phyloP scores from a whole-genome alignment of 352 stramenopile genomes.

The Lagenidium sp. region DNA sequence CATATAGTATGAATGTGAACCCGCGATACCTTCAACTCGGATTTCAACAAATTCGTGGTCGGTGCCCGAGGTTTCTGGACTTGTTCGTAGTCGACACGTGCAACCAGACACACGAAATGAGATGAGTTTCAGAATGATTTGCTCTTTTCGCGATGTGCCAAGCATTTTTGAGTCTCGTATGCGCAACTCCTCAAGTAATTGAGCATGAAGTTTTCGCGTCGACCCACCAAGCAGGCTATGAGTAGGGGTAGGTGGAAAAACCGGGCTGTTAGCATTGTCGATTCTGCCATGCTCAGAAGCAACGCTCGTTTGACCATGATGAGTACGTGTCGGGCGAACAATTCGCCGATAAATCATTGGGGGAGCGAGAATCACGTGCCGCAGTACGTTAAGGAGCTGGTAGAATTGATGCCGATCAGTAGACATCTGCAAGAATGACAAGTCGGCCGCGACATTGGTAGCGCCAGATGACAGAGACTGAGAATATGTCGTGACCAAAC shows the following conservation, averaged over 20 bases:
- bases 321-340: slow-evolving; percentile 13
- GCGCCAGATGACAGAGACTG: slow-evolving; percentile 28
- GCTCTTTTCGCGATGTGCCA: slow-evolving; percentile 18
- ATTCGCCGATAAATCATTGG: slow-evolving; percentile 25
- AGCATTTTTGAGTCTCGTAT: slow-evolving; percentile 42
- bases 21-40: slow-evolving; percentile 42
- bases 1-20: slow-evolving; percentile 57
- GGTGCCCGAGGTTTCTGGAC: slow-evolving; percentile 37
- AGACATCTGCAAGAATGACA: slow-evolving; percentile 65
- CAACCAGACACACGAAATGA: slow-evolving; percentile 52
- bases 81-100: slow-evolving; percentile 44
- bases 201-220: slow-evolving; percentile 47
- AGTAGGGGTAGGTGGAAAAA: slow-evolving; percentile 20
- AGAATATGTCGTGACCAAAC: slow-evolving; percentile 44
- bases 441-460: slow-evolving; percentile 42
- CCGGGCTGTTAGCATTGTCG: not conserved
- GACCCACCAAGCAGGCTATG: slow-evolving; percentile 8
- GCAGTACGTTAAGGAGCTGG: slow-evolving; percentile 67
- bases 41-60: slow-evolving; percentile 77
- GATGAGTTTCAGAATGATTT: slow-evolving; percentile 54
- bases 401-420: slow-evolving; percentile 79
- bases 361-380: slow-evolving; percentile 63
- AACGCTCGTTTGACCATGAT: slow-evolving; percentile 5
- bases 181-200: slow-evolving; percentile 62
- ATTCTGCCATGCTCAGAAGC: too few relatives aligned